A percentile compares a stretch with the other conserved stretches of the same genome.
These are phyloP conservation scores for Poronia punctata DNA, from an alignment of 495 filamentous ascomycete species.

Conservation along the genomic window DNA sequence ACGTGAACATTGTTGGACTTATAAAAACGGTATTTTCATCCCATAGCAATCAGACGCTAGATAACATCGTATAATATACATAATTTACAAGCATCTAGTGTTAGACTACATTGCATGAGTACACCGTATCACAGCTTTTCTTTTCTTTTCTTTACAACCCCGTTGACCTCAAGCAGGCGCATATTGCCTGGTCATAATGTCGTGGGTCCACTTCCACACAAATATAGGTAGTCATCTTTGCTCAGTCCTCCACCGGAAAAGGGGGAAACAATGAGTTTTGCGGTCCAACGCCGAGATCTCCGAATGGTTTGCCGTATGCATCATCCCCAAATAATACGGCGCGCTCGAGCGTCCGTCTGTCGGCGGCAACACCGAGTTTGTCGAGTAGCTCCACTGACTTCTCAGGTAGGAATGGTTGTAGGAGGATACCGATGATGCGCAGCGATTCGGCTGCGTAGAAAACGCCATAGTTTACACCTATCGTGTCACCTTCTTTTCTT, in stretches of 20 bases:
- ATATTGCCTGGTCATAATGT: no score
- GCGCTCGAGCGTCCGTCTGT: slow-evolving; percentile 51
- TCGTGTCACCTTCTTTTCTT: slow-evolving; percentile 11
- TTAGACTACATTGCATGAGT: no score
- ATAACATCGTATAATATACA: slow-evolving; percentile 2
- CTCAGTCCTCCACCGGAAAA: slow-evolving; percentile 24
- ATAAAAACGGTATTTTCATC: neutral
- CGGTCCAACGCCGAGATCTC: slow-evolving; percentile 37
- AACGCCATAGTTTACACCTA: slow-evolving; percentile 38
- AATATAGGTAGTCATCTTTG: no score
- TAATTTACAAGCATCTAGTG: no score
- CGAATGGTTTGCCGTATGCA: slow-evolving; percentile 53
- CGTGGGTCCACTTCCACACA: no score
- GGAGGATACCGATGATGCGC: slow-evolving; percentile 70
- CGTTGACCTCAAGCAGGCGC: neutral
- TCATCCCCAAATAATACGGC: slow-evolving; percentile 53
- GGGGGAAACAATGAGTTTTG: slow-evolving; percentile 35
- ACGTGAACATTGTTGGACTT: no score
- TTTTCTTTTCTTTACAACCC: neutral
- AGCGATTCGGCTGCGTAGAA: slow-evolving; percentile 71
- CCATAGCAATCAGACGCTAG: no score
- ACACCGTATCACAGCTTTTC: no score
- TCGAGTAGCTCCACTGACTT: slow-evolving; percentile 71
- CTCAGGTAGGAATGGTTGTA: slow-evolving; percentile 88
- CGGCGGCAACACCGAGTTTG: slow-evolving; percentile 60